Percentiles rank a stretch among this genome's conserved stretches.
Conservation (phyloP, 176 grass and related monocot genomes). For the Oryza meyeriana region DNA sequence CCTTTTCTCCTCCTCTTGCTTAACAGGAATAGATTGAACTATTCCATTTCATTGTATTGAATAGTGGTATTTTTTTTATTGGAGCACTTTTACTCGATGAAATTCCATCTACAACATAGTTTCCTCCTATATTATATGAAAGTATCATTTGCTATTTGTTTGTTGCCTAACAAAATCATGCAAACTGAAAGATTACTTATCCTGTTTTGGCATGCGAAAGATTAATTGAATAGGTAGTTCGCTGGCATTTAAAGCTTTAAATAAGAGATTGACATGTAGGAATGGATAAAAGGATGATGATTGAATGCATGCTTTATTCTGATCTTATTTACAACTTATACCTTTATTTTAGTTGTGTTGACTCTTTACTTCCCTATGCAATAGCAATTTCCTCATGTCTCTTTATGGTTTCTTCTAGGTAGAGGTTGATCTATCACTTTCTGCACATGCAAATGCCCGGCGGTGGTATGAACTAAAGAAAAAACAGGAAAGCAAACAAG, state of each 20-base stretch:
- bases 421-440: constrained; percentile 95
- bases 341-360: constrained; percentile 9
- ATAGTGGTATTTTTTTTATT: background rate
- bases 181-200: background rate
- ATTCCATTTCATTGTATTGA: background rate
- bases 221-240: constrained; percentile 7
- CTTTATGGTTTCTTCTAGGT: constrained; percentile 52
- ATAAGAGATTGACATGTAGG: background rate
- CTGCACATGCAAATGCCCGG: constrained; percentile 97
- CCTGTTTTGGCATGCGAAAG: background rate
- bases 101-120: background rate
- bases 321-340: constrained; percentile 19
- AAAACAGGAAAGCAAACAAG: constrained; percentile 95
- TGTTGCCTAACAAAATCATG: constrained; percentile 4
- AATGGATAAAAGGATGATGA: background rate
- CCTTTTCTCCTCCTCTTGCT: background rate
- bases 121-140: background rate
- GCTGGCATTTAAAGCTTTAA: background rate
- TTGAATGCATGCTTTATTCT: constrained; percentile 19
- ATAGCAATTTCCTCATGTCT: background rate
- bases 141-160: background rate
- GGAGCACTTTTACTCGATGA: background rate
- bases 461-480: constrained; percentile 97
- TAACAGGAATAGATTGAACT: background rate
- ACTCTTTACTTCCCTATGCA: background rate